These are phyloP conservation scores for Sutorius australiensis DNA, from an alignment of 768 basidiomycete genomes.

Conservation along the genomic window DNA sequence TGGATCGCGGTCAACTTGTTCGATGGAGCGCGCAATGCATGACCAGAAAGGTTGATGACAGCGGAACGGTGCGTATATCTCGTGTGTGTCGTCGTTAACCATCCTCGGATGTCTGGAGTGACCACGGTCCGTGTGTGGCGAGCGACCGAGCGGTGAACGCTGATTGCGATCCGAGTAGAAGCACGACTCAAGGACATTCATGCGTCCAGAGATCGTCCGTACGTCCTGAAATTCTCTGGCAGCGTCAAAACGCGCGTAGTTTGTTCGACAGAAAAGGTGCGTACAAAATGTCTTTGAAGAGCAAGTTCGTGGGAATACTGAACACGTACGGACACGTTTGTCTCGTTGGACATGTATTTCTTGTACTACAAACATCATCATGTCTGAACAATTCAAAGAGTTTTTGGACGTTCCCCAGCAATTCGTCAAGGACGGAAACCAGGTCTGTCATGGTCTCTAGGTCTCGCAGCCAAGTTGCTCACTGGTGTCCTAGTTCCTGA, in stretches of 20 bases:
- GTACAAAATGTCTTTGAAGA: conserved; percentile 1
- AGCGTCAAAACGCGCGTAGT: background rate
- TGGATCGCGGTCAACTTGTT: conserved; percentile 22
- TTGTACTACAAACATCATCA: conserved; percentile 36
- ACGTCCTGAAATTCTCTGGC: conserved; percentile 10
- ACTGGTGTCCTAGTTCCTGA: conserved; percentile 67
- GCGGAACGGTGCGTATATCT: conserved; percentile 2
- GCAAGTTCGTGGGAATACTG: conserved; percentile 24
- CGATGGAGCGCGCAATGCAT: conserved; percentile 9
- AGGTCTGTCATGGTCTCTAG: conserved; percentile 47
- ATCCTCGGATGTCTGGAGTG: conserved; percentile 19
- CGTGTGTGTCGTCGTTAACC: conserved; percentile 16
- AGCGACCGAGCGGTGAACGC: conserved; percentile 22
- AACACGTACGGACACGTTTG: conserved; percentile 27
- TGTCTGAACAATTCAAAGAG: conserved; percentile 90
- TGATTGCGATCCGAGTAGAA: conserved; percentile 31
- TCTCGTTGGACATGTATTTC: conserved; percentile 11
- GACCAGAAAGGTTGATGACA: conserved; percentile 3
- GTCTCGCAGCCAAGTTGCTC: conserved; percentile 1
- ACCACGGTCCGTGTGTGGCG: conserved; percentile 6
- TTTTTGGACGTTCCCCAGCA: conserved; percentile 89
- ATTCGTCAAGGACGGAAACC: conserved; percentile 89
- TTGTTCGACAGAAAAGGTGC: conserved; percentile 11
- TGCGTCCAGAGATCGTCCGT: conserved; percentile 33
- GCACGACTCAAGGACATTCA: conserved; percentile 57